Base-by-base conservation (phyloP, 345 rosid species). In the Turritis glabra region DNA sequence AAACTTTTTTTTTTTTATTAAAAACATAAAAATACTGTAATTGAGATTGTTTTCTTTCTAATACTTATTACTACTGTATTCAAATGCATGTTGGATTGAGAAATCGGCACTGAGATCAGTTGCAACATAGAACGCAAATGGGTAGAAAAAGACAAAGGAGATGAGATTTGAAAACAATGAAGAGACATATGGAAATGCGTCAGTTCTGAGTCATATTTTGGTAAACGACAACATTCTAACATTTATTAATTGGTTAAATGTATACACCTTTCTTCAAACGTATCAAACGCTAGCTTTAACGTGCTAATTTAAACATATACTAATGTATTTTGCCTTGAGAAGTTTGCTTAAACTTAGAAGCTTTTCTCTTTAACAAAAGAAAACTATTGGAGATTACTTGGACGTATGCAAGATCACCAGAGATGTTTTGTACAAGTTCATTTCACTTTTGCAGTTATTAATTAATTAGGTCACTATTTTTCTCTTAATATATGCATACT, bases 181-280 rank as follows among this genome's bases (percentile, higher is more conserved):
- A 64, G 55, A 41, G 63, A 41, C 55, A 64, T 13, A 23, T 25
- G 51, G 19, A 26, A 35, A 47, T 58, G 67, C 32, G 73, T 75
- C 73, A 58, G 37, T 37, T 67, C 78, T 38, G 78, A 75, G 73
- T 75, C 73, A 66, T 35, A 15, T 60, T 26, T 65, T 46, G 11
- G 26, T 33, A 57, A 57, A 74, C 52, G 72, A 74, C 78, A 74
- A 53, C 77, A 43, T n/a, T 15, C 14, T 30, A 30, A 53, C 33
- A 63, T 22, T 64, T 40, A 7, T 15, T 68, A 51, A 51, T 17
- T 27, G 17, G 62, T 23, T 17, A 52, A 6, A 3, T n/a, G 11
- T n/a, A 19, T 11, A 8, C 17, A 37, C 3, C 32, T 52, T 6
- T 53, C 55, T 52, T 41, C 22, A 38, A 38, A 25, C 61, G 13